Base-by-base conservation (phyloP, 129 eudicot species). In the Ambrosia artemisiifolia region DNA sequence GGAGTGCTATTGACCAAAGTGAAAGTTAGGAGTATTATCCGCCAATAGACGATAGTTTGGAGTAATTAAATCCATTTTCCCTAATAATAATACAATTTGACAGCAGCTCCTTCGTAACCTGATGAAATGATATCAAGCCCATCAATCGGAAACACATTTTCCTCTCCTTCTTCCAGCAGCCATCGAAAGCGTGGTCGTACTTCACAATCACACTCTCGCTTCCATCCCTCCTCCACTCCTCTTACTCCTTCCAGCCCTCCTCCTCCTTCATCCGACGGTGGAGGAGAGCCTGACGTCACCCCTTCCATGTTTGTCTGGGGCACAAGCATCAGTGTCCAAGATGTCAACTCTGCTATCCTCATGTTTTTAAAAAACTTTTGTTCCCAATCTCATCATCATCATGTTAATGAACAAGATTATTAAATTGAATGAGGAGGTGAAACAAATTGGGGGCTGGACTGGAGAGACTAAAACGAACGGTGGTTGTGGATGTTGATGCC, bases 251-350 rank as follows among this genome's bases (percentile, higher is more conserved):
- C 55, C 1, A 20, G 47, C 18, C 83, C 96, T 3, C 84, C 96
- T 34, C n/a, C n/a, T 2, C 86, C 88, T 1, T 91, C 98, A 0
- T 88, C 87, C 3, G 95, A 68, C 46, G 96, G 93, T 0, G 98
- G 95, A 3, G 98, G 92, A 3, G 98, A 85, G 2, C 81, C 77
- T 17, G 89, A 80, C 5, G 90, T 94, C 11, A n/a, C n/a, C n/a
- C n/a, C n/a, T n/a, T n/a, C n/a, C n/a, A 86, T 94, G 97, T 88
- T 80, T 16, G 99, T 94, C 8, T 94, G 99, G 99, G 99, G 99
- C 4, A 94, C 99, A 0, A 90, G 86, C 61, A 94, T 94, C 9
- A 94, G 96, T 17, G 99, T 94, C 30, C 99, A 86, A 53, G 99
- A 94, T 73, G 96, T 94, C 35, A 90, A 88, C 43, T 96, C 97